These are phyloP conservation scores for Aureobasidium sp. DNA, from an alignment of 2,329 filamentous ascomycete species.

Conservation along the genomic window DNA sequence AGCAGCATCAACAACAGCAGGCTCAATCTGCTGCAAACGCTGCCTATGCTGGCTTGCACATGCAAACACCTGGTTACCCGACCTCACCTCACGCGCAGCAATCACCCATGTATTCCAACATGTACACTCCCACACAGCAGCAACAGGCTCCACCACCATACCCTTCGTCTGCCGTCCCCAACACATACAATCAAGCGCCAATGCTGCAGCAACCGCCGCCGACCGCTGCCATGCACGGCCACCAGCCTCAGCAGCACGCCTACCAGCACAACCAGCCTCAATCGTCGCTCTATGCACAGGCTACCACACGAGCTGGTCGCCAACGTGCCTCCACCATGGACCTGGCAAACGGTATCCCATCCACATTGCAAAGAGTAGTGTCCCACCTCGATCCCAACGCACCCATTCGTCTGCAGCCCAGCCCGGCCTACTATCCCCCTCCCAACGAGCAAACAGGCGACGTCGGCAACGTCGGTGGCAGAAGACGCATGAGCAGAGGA, in stretches of 20 bases:
- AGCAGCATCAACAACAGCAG: conserved; percentile 31
- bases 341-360: conserved; percentile 67
- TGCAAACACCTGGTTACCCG: conserved; percentile 39
- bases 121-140: conserved; percentile 60
- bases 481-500: conserved; percentile 56
- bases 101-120: conserved; percentile 55
- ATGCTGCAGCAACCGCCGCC: conserved; percentile 52
- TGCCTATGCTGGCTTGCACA: conserved; percentile 56
- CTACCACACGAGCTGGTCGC: conserved; percentile 65
- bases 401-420: conserved; percentile 88
- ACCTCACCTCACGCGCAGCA: conserved; percentile 25
- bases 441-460: conserved; percentile 67
- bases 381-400: conserved; percentile 92
- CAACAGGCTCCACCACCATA: conserved; percentile 66
- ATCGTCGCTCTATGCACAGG: conserved; percentile 65
- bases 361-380: conserved; percentile 85
- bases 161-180: conserved; percentile 37
- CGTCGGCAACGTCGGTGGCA: conserved; percentile 56
- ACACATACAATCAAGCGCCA: conserved; percentile 61
- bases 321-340: conserved; percentile 96
- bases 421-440: conserved; percentile 92
- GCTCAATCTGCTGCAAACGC: conserved; percentile 30
- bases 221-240: conserved; percentile 19
- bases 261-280: conserved; percentile 36
- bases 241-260: conserved; percentile 34